Base-by-base conservation (phyloP, 2,329 filamentous ascomycete species). In the Trichoderma endophyticum region DNA sequence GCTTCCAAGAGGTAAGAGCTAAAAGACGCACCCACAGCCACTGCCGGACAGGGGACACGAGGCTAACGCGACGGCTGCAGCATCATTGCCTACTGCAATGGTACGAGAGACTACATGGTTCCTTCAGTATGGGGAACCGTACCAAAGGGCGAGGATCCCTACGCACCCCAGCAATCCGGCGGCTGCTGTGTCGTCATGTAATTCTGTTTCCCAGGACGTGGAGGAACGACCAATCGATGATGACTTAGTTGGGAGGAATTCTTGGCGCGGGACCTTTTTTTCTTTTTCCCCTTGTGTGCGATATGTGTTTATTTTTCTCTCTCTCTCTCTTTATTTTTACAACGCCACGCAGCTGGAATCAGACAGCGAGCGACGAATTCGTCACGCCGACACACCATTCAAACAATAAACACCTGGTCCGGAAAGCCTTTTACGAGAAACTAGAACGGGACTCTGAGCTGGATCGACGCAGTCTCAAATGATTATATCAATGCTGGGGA, bases 91-190 rank as follows among this genome's bases (percentile, higher is more conserved):
- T 98, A 98, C 86, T 98, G 95, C 84, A 97, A 97, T 84, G 95
- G 93, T 83, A 98, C 96, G 78, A 93, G 95, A 83, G 96, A 99
- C 83, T 98, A 97, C 86, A 98, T 99, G 96, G 95, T 98, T 69
- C 95, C 95, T 66, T 97, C 94, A 69, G 93, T 97, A 82, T 99
- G 96, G 96, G 95, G 95, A 77, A 89, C 91, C 73, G 94, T 98
- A 75, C 94, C 97, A 80, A 95, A 94, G 87, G 92, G 93, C 82
- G 96, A 98, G 81, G 96, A 99, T 82, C 96, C 96, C n/a, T 99
- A 99, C 82, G 94, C 95, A 79, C 95, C 95, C 77, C 95, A 97
- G 86, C 94, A 97, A 85, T 93, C 89, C 77, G 92, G 91, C 80
- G 93, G 94, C 79, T 99, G 96, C 90, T 99, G 96, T 86, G 88